Evolutionary conservation across 164 flowering plant genomes (phyloP), one percentile per base, ranked within the genome.

Genomic region (Buxus sempervirens): DNA sequence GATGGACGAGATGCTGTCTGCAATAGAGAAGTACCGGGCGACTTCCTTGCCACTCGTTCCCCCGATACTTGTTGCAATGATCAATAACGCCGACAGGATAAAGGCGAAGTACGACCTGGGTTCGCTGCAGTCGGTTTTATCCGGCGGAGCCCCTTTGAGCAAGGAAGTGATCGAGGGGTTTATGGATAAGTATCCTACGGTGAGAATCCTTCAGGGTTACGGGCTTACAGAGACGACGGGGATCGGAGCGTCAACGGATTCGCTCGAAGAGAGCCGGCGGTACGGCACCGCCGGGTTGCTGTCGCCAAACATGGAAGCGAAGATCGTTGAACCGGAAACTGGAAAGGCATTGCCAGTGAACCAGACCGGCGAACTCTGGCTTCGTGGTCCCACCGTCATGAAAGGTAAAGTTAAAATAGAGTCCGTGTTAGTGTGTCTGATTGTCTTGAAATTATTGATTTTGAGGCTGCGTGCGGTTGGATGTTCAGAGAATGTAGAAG

Each of bases 331-430:
- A 25, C 87, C 96, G 51, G 90, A 85, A 20, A 82, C 69, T 18
- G 94, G 97, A 0, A 63, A 53, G 63, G 82, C 82, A 7, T 67
- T 91, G 71, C 19, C 77, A 21, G 87, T 81, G 54, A 88, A 88
- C 62, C 77, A 49, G 64, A 87, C 91, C 21, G 98, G 98, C 1
- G 98, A 93, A 88, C 97, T 93, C 74, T 93, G 96, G 96, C 88
- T 93, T 1, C 82, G 80, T 38, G 97, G 96, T 1, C 90, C 90
- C 21, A 54, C 84, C 65, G 72, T 91, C 54, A 93, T 93, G 97
- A 89, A 89, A 88, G 98, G 98, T 93, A 79, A 32, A 25, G 41
- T 22, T 58, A 1, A 5, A 24, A 5, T 21, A 6, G n/a, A n/a
- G n/a, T n/a, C n/a, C n/a, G n/a, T n/a, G n/a, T n/a, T n/a, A n/a